A percentile compares a stretch with the other conserved stretches of the same genome.
phyloP scores from a whole-genome alignment of 139 green algal species.

The Ettlia oleoabundans region DNA sequence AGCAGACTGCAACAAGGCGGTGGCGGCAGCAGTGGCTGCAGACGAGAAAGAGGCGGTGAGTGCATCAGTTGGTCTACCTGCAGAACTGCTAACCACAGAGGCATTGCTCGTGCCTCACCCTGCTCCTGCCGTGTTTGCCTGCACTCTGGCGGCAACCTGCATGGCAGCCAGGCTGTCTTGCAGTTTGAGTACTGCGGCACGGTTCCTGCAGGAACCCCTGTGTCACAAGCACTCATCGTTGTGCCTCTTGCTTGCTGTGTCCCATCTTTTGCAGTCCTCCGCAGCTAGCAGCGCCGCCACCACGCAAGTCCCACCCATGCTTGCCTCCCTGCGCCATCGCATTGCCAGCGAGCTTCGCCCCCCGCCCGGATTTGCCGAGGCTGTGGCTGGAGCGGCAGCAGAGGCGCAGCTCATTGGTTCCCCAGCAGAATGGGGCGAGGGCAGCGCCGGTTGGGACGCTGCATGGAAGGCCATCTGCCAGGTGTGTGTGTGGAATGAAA shows the following conservation, averaged over 20 bases:
- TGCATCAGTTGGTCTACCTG: too few relatives aligned
- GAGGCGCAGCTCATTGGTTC: slow-evolving; percentile 42
- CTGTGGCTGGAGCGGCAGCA: slow-evolving; percentile 50
- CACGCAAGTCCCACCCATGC: slow-evolving; percentile 34
- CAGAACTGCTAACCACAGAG: too few relatives aligned
- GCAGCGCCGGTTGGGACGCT: slow-evolving; percentile 34
- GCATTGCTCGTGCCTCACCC: too few relatives aligned
- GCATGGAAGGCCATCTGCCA: slow-evolving; percentile 79
- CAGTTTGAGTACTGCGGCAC: too few relatives aligned
- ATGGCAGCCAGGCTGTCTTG: too few relatives aligned
- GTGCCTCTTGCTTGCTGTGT: too few relatives aligned
- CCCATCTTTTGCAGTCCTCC: background rate
- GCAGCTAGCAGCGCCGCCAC: background rate
- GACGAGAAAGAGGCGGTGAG: slow-evolving; percentile 46
- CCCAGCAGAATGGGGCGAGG: slow-evolving; percentile 23
- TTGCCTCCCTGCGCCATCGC: slow-evolving; percentile 48
- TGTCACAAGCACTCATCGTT: too few relatives aligned
- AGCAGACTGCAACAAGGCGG: slow-evolving; percentile 54
- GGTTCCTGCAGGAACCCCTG: too few relatives aligned
- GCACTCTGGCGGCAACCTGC: too few relatives aligned
- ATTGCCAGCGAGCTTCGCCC: slow-evolving; percentile 49
- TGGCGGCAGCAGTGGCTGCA: slow-evolving; percentile 42
- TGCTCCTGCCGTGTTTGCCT: too few relatives aligned
- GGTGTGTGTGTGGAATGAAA: slow-evolving; percentile 40
- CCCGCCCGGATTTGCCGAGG: slow-evolving; percentile 47